Evolutionary conservation across 208 protist species (phyloP).

Genomic region (Acanthamoeba royreba): DNA sequence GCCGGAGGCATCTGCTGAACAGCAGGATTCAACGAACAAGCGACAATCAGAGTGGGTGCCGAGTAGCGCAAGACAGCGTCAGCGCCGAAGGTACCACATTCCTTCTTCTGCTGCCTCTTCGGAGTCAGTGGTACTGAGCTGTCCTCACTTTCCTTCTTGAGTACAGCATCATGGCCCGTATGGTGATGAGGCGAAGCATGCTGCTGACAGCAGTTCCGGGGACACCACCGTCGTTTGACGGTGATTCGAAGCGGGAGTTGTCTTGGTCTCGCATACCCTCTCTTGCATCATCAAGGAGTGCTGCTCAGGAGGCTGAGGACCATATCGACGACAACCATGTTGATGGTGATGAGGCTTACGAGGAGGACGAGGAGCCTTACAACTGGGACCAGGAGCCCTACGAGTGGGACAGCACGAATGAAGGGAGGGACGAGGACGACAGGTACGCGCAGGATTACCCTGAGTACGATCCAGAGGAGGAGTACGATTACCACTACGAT

Average conservation of each 20-base stretch:
- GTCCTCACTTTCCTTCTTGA: neutral
- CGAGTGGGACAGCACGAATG: neutral
- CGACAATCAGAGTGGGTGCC: neutral
- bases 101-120: neutral
- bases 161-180: slow-evolving; percentile 15
- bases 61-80: neutral
- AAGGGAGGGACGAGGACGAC: neutral
- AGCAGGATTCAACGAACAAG: neutral
- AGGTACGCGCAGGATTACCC: neutral
- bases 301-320: neutral
- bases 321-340: neutral
- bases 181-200: slow-evolving; percentile 14
- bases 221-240: neutral
- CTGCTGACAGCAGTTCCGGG: neutral
- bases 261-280: neutral
- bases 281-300: neutral
- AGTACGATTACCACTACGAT: neutral
- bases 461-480: neutral
- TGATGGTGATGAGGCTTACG: neutral
- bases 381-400: neutral
- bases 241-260: neutral
- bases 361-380: neutral
- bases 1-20: neutral
- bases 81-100: neutral
- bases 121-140: neutral